Percentiles rank a stretch among this genome's conserved stretches.
phyloP scores from a whole-genome alignment of 1,139 yeast species.

The Lodderomyces elongisporus region DNA sequence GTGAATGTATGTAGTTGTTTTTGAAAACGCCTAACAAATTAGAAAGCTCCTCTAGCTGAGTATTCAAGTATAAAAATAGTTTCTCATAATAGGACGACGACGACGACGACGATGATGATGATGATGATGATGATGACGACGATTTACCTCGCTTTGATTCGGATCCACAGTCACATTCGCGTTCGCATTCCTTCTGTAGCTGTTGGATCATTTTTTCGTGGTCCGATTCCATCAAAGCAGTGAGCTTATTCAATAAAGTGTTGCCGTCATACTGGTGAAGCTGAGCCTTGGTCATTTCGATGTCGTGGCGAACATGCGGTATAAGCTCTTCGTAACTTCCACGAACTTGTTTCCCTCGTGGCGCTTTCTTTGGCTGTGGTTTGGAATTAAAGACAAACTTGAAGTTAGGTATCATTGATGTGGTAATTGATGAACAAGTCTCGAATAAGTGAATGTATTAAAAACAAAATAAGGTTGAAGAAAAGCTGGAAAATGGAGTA shows the following conservation, averaged over 20 bases:
- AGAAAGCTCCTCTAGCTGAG: constrained; percentile 17
- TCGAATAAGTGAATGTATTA: not conserved
- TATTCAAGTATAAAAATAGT: constrained; percentile 15
- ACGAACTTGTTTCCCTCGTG: constrained; percentile 8
- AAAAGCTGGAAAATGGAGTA: not conserved
- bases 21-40: constrained; percentile 19
- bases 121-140: too few species aligned
- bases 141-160: too few species aligned
- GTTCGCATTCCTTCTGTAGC: constrained; percentile 12
- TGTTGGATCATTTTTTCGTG: constrained; percentile 14
- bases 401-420: constrained; percentile 6
- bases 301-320: constrained; percentile 19
- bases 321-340: constrained; percentile 19
- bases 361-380: constrained; percentile 8
- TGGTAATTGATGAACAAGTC: too few species aligned
- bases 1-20: constrained; percentile 17
- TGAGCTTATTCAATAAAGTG: constrained; percentile 16
- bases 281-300: constrained; percentile 16
- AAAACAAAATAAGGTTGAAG: not conserved
- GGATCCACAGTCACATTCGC: too few species aligned
- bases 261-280: constrained; percentile 19
- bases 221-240: constrained; percentile 17
- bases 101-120: too few species aligned
- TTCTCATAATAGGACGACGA: constrained; percentile 9
- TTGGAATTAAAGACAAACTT: constrained; percentile 7